Evolutionary conservation across 345 rosid genomes (phyloP), one percentile per base, ranked within the genome.

Genomic region (Lenwebbia sp.): DNA sequence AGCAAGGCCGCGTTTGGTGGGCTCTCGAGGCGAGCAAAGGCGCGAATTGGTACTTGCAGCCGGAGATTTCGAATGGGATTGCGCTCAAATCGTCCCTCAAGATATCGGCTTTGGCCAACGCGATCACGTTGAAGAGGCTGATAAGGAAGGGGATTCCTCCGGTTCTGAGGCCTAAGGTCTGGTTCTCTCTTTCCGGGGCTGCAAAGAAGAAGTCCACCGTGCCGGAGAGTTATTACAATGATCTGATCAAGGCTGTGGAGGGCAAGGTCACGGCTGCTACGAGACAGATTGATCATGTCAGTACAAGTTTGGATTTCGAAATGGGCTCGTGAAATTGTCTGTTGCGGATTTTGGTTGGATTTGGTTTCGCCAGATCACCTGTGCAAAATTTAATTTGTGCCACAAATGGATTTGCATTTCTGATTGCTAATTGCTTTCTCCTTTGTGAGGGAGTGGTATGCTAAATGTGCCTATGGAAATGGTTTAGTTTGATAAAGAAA

Each of bases 141-240:
- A 92, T 97, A 60, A 91, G 99, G 94, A 96, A 98, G 90, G 99
- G 99, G 57, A 98, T 98, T 41, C 99, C 99, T 5, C 99, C 99
- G 10, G 97, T 95, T 54, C 93, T 98, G 33, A 90, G 99, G 88
- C 99, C 99, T 1, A 98, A 96, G 93, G 97, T 98, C 65, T 98
- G 99, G 99, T 96, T 98, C 87, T 94, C 99, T 76, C 92, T 98
- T 37, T 98, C 99, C 2, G 99, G 99, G 85, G 98, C 99, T 5
- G 99, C 99, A 23, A 98, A 96, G 96, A 98, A 98, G 95, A 98
- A 98, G 87, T 96, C 99, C 62, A 96, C 98, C 17, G 99, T 95
- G 51, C 99, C 99, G 5, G 98, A 98, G 47, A 98, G 99, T 87
- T 98, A 98, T 89, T 98, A 94, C 86, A 88, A 89, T 90, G 99